Evolutionary conservation across 805 yeast species (phyloP).

Genomic region (Cyberlindnera veronae): DNA sequence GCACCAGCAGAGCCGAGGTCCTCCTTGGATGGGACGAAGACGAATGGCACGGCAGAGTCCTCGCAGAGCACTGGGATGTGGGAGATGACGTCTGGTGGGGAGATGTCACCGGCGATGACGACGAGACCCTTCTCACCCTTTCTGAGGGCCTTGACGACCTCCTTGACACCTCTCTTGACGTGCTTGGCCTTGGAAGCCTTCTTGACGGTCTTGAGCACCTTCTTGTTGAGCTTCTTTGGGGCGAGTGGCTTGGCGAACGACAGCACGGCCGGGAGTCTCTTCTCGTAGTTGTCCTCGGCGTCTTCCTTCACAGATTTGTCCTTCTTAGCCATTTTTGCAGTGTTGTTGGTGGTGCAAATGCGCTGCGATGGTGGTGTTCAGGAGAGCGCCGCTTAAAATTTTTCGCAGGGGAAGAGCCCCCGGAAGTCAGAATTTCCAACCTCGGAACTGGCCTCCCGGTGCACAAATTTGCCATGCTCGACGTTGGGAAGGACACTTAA

Average conservation of each 20-base stretch:
- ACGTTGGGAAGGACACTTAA: not conserved
- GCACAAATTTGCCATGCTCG: slow-evolving; percentile 6
- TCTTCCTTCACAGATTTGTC: slow-evolving; percentile 34
- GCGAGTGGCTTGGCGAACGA: slow-evolving; percentile 96
- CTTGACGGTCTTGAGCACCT: slow-evolving; percentile 91
- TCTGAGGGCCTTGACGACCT: slow-evolving; percentile 95
- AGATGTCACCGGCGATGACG: slow-evolving; percentile 95
- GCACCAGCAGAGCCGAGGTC: slow-evolving; percentile 99
- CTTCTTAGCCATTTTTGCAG: slow-evolving; percentile 42
- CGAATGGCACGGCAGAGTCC: slow-evolving; percentile 85
- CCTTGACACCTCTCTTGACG: slow-evolving; percentile 98
- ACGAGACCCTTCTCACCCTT: slow-evolving; percentile 98
- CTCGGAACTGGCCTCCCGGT: slow-evolving; percentile 5
- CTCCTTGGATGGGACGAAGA: slow-evolving; percentile 95
- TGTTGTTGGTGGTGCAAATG: not conserved
- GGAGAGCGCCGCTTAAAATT: slow-evolving; percentile 8
- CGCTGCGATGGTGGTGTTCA: not conserved
- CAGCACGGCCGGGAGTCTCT: slow-evolving; percentile 82
- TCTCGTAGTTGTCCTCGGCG: slow-evolving; percentile 80
- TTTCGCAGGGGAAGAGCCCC: slow-evolving; percentile 7
- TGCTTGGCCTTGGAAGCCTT: slow-evolving; percentile 98
- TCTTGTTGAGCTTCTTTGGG: slow-evolving; percentile 91
- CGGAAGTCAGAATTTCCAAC: slow-evolving; percentile 9
- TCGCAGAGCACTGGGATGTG: slow-evolving; percentile 98
- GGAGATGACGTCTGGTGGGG: slow-evolving; percentile 95